Evolutionary conservation across 306 rosid species (phyloP), one percentile per base, ranked within the genome.

Genomic region (Vachellia collinsii): DNA sequence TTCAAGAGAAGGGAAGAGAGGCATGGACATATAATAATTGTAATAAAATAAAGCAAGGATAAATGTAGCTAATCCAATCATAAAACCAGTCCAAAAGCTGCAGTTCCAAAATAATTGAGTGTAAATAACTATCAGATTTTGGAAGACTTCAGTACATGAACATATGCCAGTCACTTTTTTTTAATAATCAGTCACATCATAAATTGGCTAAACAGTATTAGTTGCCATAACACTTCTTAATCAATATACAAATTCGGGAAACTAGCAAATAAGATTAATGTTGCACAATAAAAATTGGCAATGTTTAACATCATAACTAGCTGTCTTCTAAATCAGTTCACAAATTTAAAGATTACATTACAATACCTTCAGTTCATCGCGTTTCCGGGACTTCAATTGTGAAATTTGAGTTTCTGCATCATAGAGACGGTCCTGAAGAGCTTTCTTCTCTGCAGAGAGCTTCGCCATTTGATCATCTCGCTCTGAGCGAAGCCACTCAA

Each of bases 401-500:
- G 89, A 88, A 50, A 90, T 79, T 83, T 96, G 99, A 53, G 97
- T 4, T 79, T 96, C 99, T 65, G 97, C 97, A 86, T 96, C 98
- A 88, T 92, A 91, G 80, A 93, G 90, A 79, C 92, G 97, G 68
- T 96, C 97, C 74, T 93, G 98, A 65, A 96, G 89, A 83, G 83
- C 89, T 88, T 96, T 96, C 88, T 91, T 96, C 86, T 96, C 99
- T 5, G 92, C 73, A 70, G 89, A 83, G 72, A 89, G 90, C 89
- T 89, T 96, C 71, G 51, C 79, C 14, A 85, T 86, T 82, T 90
- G 97, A 66, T 96, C 99, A 68, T 96, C 99, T 75, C 97, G 92
- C 89, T 96, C 99, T 37, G 99, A 90, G 79, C 97, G 98, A 54
- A 85, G 85, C 99, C 99, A 96, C 80, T 93, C 99, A 79, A 96